Conservation (phyloP, 1,284 basidiomycete species). For the Puccinia triticina region DNA sequence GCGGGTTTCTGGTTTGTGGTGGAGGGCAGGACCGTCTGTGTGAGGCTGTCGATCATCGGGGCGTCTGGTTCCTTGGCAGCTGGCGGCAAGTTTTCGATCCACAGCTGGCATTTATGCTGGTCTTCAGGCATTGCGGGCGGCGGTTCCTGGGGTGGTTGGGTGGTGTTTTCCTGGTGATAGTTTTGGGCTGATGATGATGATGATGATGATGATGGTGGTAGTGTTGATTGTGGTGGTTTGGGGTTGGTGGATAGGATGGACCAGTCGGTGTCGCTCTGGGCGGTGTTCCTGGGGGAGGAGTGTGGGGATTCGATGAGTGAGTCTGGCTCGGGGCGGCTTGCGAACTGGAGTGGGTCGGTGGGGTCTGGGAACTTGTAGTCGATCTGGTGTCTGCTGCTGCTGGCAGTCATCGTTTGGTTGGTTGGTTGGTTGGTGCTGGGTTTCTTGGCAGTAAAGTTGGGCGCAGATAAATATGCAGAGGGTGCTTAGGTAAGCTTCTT, state of each 20-base stretch:
- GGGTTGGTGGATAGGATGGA: not conserved
- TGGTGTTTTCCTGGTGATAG: too few relatives aligned
- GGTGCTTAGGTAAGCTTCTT: too few relatives aligned
- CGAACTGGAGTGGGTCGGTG: constrained; percentile 2
- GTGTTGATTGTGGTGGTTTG: not conserved
- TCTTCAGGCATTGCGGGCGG: not conserved
- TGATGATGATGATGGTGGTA: too few relatives aligned
- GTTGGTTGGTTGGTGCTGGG: too few relatives aligned
- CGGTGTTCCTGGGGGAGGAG: not conserved
- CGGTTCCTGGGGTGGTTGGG: too few relatives aligned
- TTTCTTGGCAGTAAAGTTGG: too few relatives aligned
- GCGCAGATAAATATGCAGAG: too few relatives aligned
- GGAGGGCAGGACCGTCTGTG: not conserved
- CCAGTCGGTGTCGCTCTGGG: not conserved
- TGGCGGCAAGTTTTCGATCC: not conserved
- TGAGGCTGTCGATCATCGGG: not conserved
- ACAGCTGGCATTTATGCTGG: not conserved
- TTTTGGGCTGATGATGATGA: not conserved
- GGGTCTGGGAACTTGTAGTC: constrained; percentile 14
- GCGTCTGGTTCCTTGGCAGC: not conserved
- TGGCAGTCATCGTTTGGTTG: too few relatives aligned
- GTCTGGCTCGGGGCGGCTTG: not conserved
- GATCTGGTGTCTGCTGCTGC: too few relatives aligned
- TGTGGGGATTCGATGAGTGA: not conserved
- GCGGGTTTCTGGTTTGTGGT: too few relatives aligned